Conservation (phyloP, 352 stramenopile species). For the Phytophthora ramorum region DNA sequence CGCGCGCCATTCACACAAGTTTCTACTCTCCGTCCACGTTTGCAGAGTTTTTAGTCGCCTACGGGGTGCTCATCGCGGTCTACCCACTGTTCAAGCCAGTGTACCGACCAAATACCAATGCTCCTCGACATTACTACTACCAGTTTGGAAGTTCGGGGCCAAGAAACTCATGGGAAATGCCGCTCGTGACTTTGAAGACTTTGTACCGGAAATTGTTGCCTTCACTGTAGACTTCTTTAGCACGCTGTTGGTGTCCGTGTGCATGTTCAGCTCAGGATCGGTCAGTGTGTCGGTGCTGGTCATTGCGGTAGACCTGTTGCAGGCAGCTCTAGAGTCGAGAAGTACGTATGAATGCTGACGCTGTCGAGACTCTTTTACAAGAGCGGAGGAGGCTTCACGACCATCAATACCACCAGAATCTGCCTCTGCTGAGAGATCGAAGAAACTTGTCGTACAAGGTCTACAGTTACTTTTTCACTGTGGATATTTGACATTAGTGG, state of each 20-base stretch:
- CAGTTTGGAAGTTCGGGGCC: neutral
- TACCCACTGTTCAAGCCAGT: neutral
- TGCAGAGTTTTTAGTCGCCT: neutral
- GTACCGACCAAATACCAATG: neutral
- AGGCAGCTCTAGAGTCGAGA: conserved; percentile 5
- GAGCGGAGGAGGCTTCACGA: neutral
- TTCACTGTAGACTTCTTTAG: conserved; percentile 22
- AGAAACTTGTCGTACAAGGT: conserved; percentile 16
- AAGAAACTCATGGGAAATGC: conserved; percentile 3
- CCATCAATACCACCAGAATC: neutral
- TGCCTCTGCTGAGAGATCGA: neutral
- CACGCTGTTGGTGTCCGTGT: conserved; percentile 22
- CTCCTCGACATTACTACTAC: neutral
- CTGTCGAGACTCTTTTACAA: neutral
- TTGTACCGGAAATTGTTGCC: conserved; percentile 11
- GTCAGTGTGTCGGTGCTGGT: conserved; percentile 5
- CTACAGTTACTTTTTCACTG: conserved; percentile 36
- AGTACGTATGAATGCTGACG: conserved; percentile 4
- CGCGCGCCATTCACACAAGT: neutral
- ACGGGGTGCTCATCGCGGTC: neutral
- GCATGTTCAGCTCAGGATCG: conserved; percentile 18
- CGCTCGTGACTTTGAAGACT: neutral
- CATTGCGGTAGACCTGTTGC: neutral
- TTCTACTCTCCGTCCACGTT: neutral
- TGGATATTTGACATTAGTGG: conserved; percentile 35